Conservation (phyloP, 2,329 filamentous ascomycete species). For the Septoria petroselini region DNA sequence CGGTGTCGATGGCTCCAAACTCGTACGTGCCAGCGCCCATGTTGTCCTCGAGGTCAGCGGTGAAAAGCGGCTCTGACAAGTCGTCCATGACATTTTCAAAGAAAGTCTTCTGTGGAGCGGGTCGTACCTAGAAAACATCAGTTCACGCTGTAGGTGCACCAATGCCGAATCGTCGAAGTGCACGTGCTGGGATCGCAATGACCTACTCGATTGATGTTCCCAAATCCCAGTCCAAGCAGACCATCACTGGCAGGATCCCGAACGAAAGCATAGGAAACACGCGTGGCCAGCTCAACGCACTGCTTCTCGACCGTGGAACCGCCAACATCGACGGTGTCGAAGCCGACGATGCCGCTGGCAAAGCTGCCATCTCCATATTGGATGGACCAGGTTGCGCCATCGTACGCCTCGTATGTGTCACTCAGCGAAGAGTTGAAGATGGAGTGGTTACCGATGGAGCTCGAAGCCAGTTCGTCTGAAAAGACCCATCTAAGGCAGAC, state of each 20-base stretch:
- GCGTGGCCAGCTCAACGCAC: slow-evolving; percentile 64
- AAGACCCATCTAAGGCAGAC: slow-evolving; percentile 60
- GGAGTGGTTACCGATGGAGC: slow-evolving; percentile 51
- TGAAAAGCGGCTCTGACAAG: slow-evolving; percentile 66
- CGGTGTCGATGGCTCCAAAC: slow-evolving; percentile 66
- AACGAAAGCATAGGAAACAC: slow-evolving; percentile 58
- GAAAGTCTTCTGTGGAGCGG: slow-evolving; percentile 62
- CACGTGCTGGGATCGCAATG: too few species aligned
- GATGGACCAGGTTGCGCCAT: slow-evolving; percentile 59
- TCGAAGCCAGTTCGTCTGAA: slow-evolving; percentile 55
- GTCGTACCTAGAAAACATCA: slow-evolving; percentile 40
- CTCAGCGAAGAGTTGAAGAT: slow-evolving; percentile 56
- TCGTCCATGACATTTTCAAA: slow-evolving; percentile 65
- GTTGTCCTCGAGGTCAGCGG: slow-evolving; percentile 61
- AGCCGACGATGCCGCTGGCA: slow-evolving; percentile 63
- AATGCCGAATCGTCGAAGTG: too few species aligned
- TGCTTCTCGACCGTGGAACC: slow-evolving; percentile 60
- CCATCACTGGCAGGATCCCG: slow-evolving; percentile 62
- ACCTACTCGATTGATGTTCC: slow-evolving; percentile 61
- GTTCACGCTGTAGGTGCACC: slow-evolving; percentile 53
- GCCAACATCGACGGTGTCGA: slow-evolving; percentile 65
- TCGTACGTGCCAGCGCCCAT: slow-evolving; percentile 61
- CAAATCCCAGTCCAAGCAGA: slow-evolving; percentile 67
- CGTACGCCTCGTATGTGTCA: slow-evolving; percentile 48
- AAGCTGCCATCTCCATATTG: slow-evolving; percentile 66